Base-by-base conservation (phyloP, 1,284 basidiomycete genomes). In the Marasmius oreades region DNA sequence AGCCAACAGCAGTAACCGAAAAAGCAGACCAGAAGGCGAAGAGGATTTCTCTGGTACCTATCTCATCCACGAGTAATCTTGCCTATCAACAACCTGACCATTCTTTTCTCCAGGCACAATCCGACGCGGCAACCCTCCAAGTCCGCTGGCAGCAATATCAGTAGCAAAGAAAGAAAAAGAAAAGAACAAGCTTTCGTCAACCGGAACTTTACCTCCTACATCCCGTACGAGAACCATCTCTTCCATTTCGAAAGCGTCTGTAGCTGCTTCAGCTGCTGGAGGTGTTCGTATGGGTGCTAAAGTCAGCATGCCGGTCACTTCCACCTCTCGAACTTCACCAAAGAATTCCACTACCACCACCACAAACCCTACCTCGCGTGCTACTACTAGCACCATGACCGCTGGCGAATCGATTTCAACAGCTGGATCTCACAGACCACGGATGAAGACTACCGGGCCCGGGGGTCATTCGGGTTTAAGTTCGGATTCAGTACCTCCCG, bases 1-100 rank as follows among this genome's bases (percentile, higher is more conserved):
- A 5, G 73, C 76, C 50, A 77, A 76, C 37, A 72, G 67, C 51
- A 68, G 65, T 20, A 54, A 36, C 28, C 44, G 46, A 42, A 59
- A 55, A 23, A 18, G 5, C n/a, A 16, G n/a, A 14, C 7, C 34
- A 46, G 50, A 37, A 45, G 34, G 59, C 59, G 62, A 53, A 62
- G 67, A 61, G 47, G 65, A 67, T 52, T 65, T 71, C 36, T 69
- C 69, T 34, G 60, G 67, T 71, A 59, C 47, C 66, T 52, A 16
- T 34, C 14, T 39, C 45, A 5, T 44, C 37, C 2, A 2, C 18
- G 24, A n/a, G n/a, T n/a, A n/a, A n/a, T n/a, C n/a, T 39, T 0
- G 33, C 31, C 2, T 7, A 20, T 44, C 10, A 26, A 23, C 14
- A 18, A 10, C n/a, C 14, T 24, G 8, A 44, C 45, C 34, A 20